Conservation (phyloP, 441 rosid genomes). For the Erodium moschatum region DNA sequence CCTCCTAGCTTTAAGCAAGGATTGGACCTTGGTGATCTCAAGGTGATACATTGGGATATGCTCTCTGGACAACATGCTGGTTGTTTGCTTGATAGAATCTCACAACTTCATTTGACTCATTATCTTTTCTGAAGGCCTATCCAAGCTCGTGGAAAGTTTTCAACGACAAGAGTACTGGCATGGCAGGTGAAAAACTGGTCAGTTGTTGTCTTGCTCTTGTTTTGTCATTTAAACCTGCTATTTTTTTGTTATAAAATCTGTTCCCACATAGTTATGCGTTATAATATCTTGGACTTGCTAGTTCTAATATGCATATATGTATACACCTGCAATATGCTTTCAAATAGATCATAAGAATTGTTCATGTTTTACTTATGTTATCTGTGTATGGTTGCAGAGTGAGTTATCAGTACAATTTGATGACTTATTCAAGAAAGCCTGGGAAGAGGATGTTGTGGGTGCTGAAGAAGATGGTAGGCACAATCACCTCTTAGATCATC, state of each 20-base stretch:
- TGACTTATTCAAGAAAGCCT: conserved; percentile 76
- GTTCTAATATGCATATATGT: conserved; percentile 1
- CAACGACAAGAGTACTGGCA: conserved; percentile 43
- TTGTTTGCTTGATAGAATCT: not conserved
- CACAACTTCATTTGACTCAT: conserved; percentile 8
- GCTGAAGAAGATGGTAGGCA: conserved; percentile 58
- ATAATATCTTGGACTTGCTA: conserved; percentile 8
- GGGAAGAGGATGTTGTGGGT: conserved; percentile 66
- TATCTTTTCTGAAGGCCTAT: conserved; percentile 39
- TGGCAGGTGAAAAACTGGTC: conserved; percentile 58
- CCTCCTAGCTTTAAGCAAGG: conserved; percentile 85
- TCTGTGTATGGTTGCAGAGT: conserved; percentile 38
- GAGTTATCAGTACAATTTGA: conserved; percentile 83
- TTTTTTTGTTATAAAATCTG: not conserved
- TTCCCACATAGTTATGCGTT: not conserved
- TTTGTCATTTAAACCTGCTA: conserved; percentile 7
- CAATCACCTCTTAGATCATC: conserved; percentile 16
- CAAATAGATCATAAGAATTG: conserved; percentile 2
- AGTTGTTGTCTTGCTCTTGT: conserved; percentile 23
- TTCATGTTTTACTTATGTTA: conserved; percentile 13
- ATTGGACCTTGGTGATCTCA: conserved; percentile 72
- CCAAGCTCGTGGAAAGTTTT: conserved; percentile 67
- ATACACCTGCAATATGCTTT: not conserved
- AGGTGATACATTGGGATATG: conserved; percentile 32
- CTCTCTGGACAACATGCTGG: not conserved